These are phyloP conservation scores for Megacollybia platyphylla DNA, from an alignment of 1,284 basidiomycete species.

Conservation along the genomic window DNA sequence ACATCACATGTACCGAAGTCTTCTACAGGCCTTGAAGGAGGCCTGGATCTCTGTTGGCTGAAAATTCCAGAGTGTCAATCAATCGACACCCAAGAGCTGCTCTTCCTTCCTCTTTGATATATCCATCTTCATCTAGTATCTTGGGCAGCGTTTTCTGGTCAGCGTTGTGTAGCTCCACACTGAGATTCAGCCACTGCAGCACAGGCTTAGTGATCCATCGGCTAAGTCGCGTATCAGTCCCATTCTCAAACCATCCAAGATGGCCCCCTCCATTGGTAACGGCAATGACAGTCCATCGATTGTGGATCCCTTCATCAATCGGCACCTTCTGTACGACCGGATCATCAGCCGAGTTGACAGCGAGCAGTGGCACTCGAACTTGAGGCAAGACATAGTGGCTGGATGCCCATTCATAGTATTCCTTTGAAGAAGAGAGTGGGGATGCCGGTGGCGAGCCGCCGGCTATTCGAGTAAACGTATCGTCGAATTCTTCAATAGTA, in stretches of 20 bases:
- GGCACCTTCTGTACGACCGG: not conserved
- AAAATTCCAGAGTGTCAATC: not conserved
- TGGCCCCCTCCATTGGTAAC: not conserved
- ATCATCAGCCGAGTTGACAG: conserved; percentile 1
- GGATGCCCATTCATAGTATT: conserved; percentile 74
- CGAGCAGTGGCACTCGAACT: not conserved
- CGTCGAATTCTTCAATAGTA: conserved; percentile 50
- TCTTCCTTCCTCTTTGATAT: not conserved
- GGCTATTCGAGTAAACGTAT: conserved; percentile 55
- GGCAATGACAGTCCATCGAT: not conserved
- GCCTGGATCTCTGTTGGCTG: not conserved
- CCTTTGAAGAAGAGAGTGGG: conserved; percentile 65
- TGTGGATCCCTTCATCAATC: not conserved
- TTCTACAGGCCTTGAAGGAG: not conserved
- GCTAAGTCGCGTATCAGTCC: not conserved
- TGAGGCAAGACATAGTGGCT: conserved; percentile 16
- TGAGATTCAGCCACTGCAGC: not conserved
- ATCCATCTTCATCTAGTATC: not conserved
- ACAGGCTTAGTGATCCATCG: not conserved
- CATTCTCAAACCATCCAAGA: conserved; percentile 1
- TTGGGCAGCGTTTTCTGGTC: not conserved
- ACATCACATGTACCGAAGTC: no score
- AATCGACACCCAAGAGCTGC: not conserved
- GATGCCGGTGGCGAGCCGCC: conserved; percentile 74
- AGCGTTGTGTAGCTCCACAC: not conserved